Evolutionary conservation across 1,284 basidiomycete genomes (phyloP).

Genomic region (Cryptococcus hybrid): DNA sequence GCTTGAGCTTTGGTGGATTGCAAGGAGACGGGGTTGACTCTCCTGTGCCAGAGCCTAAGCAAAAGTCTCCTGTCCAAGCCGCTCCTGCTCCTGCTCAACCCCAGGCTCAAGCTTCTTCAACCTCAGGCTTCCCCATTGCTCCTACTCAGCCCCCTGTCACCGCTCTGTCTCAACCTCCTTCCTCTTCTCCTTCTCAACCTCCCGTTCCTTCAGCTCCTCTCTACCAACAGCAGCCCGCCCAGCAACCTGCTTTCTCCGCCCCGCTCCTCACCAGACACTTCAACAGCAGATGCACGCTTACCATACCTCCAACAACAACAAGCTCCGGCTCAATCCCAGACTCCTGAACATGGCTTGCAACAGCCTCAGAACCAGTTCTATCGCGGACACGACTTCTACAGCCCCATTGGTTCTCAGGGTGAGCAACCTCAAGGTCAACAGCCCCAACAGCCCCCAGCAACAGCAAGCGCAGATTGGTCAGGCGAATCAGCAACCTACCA

Average conservation of each 20-base stretch:
- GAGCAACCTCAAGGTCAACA: slow-evolving; percentile 14
- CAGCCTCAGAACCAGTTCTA: slow-evolving; percentile 31
- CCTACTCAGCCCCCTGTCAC: slow-evolving; percentile 18
- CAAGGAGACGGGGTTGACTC: slow-evolving; percentile 48
- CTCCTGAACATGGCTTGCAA: slow-evolving; percentile 20
- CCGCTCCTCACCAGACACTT: slow-evolving; percentile 34
- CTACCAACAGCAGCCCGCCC: slow-evolving; percentile 16
- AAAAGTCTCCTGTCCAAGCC: slow-evolving; percentile 21
- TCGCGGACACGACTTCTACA: slow-evolving; percentile 37
- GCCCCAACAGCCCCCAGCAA: slow-evolving; percentile 27
- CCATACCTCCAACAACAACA: slow-evolving; percentile 31
- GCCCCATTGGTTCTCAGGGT: slow-evolving; percentile 25
- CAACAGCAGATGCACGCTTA: slow-evolving; percentile 44
- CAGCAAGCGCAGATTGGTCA: slow-evolving; percentile 27
- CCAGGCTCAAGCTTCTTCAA: slow-evolving; percentile 16
- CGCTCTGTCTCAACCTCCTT: slow-evolving; percentile 15
- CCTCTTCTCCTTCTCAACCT: slow-evolving; percentile 9
- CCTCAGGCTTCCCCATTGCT: slow-evolving; percentile 13
- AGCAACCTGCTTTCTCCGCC: slow-evolving; percentile 23
- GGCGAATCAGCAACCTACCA: slow-evolving; percentile 19
- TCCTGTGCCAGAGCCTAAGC: slow-evolving; percentile 19
- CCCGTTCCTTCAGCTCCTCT: slow-evolving; percentile 1
- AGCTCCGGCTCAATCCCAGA: slow-evolving; percentile 15
- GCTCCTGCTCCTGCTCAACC: slow-evolving; percentile 15
- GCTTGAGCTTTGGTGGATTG: slow-evolving; percentile 49